phyloP scores from a whole-genome alignment of 805 yeast genomes.

The Candida andamanensis region DNA sequence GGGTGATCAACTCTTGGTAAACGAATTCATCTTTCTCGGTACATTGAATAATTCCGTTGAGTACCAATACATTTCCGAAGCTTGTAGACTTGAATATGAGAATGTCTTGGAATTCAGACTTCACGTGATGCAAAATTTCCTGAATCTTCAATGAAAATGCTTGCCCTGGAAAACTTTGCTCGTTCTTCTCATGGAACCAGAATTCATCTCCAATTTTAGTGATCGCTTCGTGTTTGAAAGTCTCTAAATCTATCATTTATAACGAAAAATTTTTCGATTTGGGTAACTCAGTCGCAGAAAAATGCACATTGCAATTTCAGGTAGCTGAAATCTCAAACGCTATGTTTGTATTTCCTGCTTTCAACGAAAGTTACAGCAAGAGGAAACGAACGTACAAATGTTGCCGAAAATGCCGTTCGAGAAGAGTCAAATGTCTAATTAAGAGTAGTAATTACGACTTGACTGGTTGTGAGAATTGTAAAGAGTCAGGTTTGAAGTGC shows the following conservation, averaged over 20 bases:
- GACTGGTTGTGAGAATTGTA: conserved; percentile 23
- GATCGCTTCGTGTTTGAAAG: conserved; percentile 26
- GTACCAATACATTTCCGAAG: conserved; percentile 83
- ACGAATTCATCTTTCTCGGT: conserved; percentile 92
- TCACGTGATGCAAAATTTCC: conserved; percentile 58
- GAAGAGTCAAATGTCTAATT: conserved; percentile 24
- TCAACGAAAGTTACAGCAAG: conserved; percentile 25
- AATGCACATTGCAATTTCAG: neutral
- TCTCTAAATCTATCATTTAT: conserved; percentile 10
- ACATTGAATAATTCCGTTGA: conserved; percentile 88
- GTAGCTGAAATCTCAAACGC: too few species aligned
- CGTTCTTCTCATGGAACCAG: conserved; percentile 80
- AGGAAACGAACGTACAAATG: conserved; percentile 28
- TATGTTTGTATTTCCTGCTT: conserved; percentile 35
- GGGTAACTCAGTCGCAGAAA: too few species aligned
- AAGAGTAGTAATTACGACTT: conserved; percentile 19
- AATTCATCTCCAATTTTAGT: conserved; percentile 20
- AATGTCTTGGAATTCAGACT: conserved; percentile 75
- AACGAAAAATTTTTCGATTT: too few species aligned
- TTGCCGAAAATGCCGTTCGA: conserved; percentile 24
- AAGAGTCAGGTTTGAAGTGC: conserved; percentile 16
- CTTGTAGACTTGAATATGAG: conserved; percentile 68
- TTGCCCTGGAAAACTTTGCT: conserved; percentile 81
- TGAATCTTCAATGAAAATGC: conserved; percentile 65
- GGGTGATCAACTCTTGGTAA: conserved; percentile 88